Evolutionary conservation across 2,329 filamentous ascomycete genomes (phyloP).

Genomic region (Trichoderma cornu-damae): DNA sequence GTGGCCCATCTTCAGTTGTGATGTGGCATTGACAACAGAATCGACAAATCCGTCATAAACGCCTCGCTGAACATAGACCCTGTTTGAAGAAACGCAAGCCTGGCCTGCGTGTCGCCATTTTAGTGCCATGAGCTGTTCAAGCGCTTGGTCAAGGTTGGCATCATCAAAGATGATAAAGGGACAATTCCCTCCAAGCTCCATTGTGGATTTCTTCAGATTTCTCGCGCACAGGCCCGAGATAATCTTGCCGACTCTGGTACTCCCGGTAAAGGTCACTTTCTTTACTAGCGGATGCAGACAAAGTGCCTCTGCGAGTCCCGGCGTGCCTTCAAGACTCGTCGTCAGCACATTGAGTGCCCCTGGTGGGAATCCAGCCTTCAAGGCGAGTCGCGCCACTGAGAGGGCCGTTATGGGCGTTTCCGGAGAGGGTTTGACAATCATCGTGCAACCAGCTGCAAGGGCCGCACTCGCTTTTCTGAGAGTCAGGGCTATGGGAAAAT

Average conservation of each 20-base stretch:
- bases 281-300: constrained; percentile 42
- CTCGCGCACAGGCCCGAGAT: constrained; percentile 56
- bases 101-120: constrained; percentile 72
- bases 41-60: constrained; percentile 58
- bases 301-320: constrained; percentile 41
- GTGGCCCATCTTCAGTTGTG: constrained; percentile 55
- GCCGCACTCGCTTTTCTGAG: constrained; percentile 47
- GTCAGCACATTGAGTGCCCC: constrained; percentile 58
- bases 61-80: constrained; percentile 54
- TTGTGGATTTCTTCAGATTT: constrained; percentile 60
- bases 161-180: constrained; percentile 62
- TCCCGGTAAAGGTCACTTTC: constrained; percentile 75
- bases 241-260: constrained; percentile 62
- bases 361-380: constrained; percentile 67
- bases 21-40: constrained; percentile 48
- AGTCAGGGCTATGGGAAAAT: constrained; percentile 54
- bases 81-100: constrained; percentile 63
- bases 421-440: constrained; percentile 68
- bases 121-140: constrained; percentile 54
- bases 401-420: constrained; percentile 71
- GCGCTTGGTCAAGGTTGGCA: constrained; percentile 61
- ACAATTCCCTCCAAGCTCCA: constrained; percentile 68
- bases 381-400: constrained; percentile 61
- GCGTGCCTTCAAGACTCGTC: constrained; percentile 42
- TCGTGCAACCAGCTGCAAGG: constrained; percentile 68